Percentiles rank a stretch among this genome's conserved stretches.
These are phyloP conservation scores for Paramecium caudatum DNA, from an alignment of 73 alveolate genomes.

Conservation along the genomic window DNA sequence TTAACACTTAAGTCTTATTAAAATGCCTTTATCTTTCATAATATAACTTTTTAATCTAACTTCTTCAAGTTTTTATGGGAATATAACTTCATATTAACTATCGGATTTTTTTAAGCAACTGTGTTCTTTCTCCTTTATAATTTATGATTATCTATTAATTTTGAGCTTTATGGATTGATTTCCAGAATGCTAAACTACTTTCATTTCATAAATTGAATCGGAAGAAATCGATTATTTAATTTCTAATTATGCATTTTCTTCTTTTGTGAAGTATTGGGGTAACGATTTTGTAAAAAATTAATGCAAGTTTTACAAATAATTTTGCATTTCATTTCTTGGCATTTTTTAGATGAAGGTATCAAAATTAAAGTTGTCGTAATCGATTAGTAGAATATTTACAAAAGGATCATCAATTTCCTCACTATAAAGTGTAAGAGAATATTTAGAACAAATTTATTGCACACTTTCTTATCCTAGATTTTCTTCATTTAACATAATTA, in stretches of 20 bases:
- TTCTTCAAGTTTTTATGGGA: neutral
- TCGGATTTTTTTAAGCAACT: neutral
- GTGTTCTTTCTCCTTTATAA: neutral
- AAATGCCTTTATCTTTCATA: neutral
- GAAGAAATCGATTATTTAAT: neutral
- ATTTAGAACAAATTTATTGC: neutral
- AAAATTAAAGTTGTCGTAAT: neutral
- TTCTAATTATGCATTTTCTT: constrained; percentile 1
- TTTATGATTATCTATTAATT: neutral
- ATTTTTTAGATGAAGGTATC: neutral
- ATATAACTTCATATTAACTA: neutral
- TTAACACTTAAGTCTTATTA: neutral
- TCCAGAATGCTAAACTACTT: neutral
- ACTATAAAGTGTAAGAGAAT: neutral
- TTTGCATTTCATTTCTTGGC: neutral
- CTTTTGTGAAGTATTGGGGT: neutral
- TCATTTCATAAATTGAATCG: neutral
- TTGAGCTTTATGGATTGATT: neutral
- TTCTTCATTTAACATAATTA: neutral
- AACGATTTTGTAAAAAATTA: neutral
- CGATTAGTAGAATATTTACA: neutral
- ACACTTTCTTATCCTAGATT: neutral
- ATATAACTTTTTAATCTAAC: neutral
- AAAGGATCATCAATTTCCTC: neutral
- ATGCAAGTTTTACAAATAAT: neutral